These are phyloP conservation scores for Nicotiana otophora DNA, from an alignment of 257 asterid genomes.

Conservation along the genomic window DNA sequence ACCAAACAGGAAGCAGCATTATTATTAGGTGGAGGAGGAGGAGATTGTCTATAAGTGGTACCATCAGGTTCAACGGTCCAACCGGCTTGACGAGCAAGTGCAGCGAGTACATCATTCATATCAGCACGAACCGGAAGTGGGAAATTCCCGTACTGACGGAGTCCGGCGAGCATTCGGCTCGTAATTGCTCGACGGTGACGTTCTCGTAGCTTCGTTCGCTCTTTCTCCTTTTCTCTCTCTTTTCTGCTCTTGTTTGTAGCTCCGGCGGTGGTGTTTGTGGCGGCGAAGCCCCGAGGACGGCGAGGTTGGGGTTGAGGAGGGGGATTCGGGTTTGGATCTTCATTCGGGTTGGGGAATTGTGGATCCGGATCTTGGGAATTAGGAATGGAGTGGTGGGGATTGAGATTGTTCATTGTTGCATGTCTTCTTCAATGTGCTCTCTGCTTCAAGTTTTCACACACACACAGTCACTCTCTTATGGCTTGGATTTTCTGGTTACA, in stretches of 20 bases:
- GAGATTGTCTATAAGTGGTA: conserved; percentile 52
- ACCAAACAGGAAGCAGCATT: conserved; percentile 40
- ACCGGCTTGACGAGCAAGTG: conserved; percentile 73
- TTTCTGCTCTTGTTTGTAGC: conserved; percentile 27
- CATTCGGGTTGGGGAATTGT: conserved; percentile 27
- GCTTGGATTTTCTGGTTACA: background rate
- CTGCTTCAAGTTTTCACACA: background rate
- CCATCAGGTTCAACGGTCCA: conserved; percentile 67
- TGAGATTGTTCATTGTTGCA: background rate
- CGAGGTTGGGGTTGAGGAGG: conserved; percentile 27
- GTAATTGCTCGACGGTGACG: conserved; percentile 79
- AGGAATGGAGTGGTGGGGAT: background rate
- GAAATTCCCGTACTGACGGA: conserved; percentile 69
- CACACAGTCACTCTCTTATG: background rate
- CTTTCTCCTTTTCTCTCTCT: conserved; percentile 73
- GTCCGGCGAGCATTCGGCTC: conserved; percentile 69
- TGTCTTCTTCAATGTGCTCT: background rate
- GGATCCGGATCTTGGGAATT: conserved; percentile 21
- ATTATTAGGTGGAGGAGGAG: conserved; percentile 27
- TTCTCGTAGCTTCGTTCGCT: conserved; percentile 67
- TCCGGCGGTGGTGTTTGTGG: conserved; percentile 27
- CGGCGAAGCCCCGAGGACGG: conserved; percentile 80
- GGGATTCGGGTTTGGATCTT: conserved; percentile 18
- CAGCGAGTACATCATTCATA: conserved; percentile 76
- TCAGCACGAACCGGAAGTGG: conserved; percentile 73